phyloP scores from a whole-genome alignment of 352 stramenopile species.

The Phytophthora lateralis region DNA sequence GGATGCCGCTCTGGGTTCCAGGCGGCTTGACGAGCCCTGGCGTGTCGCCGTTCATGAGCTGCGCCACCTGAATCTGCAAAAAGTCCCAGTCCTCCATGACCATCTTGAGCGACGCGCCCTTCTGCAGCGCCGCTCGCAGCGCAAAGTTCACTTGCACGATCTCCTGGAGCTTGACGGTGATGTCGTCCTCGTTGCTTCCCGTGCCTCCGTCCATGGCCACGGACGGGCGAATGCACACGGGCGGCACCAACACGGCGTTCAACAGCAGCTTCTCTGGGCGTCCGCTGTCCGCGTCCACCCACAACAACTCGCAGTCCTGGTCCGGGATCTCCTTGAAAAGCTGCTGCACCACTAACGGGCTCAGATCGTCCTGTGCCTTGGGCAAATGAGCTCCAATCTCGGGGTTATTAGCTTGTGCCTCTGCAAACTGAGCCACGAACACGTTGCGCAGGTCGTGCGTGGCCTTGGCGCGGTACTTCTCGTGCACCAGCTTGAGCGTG shows the following conservation, averaged over 20 bases:
- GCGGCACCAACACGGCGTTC: conserved; percentile 97
- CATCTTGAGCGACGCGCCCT: conserved; percentile 97
- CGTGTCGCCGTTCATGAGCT: conserved; percentile 99
- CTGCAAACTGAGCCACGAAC: conserved; percentile 83
- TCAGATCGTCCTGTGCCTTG: conserved; percentile 93
- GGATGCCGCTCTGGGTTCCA: conserved; percentile 93
- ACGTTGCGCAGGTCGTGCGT: conserved; percentile 85
- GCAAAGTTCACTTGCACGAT: conserved; percentile 99
- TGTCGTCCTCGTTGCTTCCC: conserved; percentile 98
- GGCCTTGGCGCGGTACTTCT: conserved; percentile 94
- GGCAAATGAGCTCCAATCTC: conserved; percentile 86
- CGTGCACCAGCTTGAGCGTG: conserved; percentile 98
- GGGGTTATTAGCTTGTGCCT: conserved; percentile 78
- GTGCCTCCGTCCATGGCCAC: conserved; percentile 97
- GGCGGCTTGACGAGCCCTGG: conserved; percentile 96
- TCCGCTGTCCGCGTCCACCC: conserved; percentile 94
- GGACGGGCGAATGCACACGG: conserved; percentile 98
- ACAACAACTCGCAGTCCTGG: conserved; percentile 98
- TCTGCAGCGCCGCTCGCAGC: conserved; percentile 92
- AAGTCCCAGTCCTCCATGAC: conserved; percentile 99
- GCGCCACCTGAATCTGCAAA: conserved; percentile 96
- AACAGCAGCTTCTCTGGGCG: conserved; percentile 98
- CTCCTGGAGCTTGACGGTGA: conserved; percentile 99
- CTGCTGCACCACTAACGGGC: conserved; percentile 90
- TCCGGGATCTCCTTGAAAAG: conserved; percentile 97